Base-by-base conservation (phyloP, 2,329 filamentous ascomycete species). In the Cercospora sojina region DNA sequence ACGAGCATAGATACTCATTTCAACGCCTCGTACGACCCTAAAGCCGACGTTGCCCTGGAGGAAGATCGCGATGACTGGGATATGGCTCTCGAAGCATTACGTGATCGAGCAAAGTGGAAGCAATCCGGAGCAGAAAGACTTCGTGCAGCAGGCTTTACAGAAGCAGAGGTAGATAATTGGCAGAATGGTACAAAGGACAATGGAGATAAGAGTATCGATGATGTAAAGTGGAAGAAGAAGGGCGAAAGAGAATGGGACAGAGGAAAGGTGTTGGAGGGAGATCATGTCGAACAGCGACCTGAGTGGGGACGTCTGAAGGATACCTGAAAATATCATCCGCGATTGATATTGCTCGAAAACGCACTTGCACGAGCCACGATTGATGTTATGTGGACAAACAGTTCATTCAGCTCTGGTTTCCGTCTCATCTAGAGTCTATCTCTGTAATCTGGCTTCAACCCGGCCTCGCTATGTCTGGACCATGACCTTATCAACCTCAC, bases 1-100 rank as follows among this genome's bases (percentile, higher is more conserved):
- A 81, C 84, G 4, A 88, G 86, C 9, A 96, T 97, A 70, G 93
- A 97, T 74, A 83, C 85, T 25, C 91, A 91, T 61, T 98, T 97
- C 77, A 88, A 90, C 0, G 81, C 87, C 1, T 85, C 79, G 18
- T 89, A 89, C 72, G 82, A 89, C 67, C 87, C 87, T 1, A 76
- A 80, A 6, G 76, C 80, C n/a, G 87, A 91, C 72, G 78, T 90
- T 3, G 80, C 83, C 43, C 53, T 70, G 0, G 68, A 71, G 67
- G 77, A 81, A 2, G 81, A 82, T 29, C 62, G 64, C 5, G 88
- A 89, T 67, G 87, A 91, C 67, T 97, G 92, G 93, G 90, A 91
- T 53, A 87, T 91, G 72, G 88, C 91, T 0, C 82, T 95, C 0
- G 92, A 96, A 78, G 88, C 89, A 4, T 83, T 92, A 64, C 86